Base-by-base conservation (phyloP, 371 early-diverging fungal genomes). In the Mortierella sp. region DNA sequence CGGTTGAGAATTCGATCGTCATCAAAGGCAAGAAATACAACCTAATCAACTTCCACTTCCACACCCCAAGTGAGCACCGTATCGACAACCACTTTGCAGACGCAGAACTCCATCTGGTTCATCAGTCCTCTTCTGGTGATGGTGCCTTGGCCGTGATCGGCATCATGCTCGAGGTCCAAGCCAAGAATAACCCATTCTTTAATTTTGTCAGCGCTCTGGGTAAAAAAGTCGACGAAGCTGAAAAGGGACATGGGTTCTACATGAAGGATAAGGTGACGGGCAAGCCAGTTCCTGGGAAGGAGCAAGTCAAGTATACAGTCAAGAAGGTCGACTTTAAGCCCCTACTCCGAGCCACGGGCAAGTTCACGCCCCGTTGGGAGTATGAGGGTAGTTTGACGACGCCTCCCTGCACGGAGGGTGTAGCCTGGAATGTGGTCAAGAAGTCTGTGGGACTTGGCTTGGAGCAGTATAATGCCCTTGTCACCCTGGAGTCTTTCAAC, bases 391-490 rank as follows among this genome's bases (percentile, higher is more conserved):
- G 76, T 32, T 60, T 85, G 57, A 85, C 86, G 8, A 81, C 82
- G 0, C 86, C 86, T 3, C 84, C 84, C 12, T 85, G 84, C 64
- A 64, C 81, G 15, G 84, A 85, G 49, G 70, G 79, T 23, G 83
- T 83, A 0, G 50, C 56, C 15, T 85, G 84, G 84, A 64, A 64
- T 23, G 80, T 85, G 4, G 67, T 76, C 62, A 49, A 62, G 47
- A 59, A 55, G 6, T 26, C 80, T 11, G 31, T 79, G 15, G 17
- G 64, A 5, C n/a, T 84, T 21, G 62, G 79, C 0, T 11, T 72
- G 15, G 12, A 61, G 27, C 82, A 82, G 54, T 60, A 49, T 44
- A 43, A 61, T 26, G 67, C 68, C 26, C 27, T 84, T 19, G 68
- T 60, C 14, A 55, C 62, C 1, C 42, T 69, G n/a, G 57, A 79